A percentile compares a stretch with the other conserved stretches of the same genome.
Conservation (phyloP, 257 asterid species). For the Petrea volubilis region DNA sequence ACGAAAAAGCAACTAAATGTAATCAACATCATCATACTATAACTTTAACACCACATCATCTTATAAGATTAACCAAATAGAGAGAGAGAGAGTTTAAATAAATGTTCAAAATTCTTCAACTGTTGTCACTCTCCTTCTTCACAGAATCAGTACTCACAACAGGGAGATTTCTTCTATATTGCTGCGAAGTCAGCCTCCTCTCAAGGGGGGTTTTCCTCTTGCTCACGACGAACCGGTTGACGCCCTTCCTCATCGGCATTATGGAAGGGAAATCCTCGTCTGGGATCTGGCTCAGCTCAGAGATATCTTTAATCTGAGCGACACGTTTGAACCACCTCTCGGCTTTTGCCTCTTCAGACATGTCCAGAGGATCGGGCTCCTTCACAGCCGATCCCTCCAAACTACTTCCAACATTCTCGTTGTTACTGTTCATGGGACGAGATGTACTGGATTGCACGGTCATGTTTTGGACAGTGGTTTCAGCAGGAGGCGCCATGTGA, state of each 20-base stretch:
- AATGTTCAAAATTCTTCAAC: not conserved
- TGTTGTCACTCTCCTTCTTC: conserved; percentile 48
- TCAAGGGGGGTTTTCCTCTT: conserved; percentile 92
- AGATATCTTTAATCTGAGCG: conserved; percentile 89
- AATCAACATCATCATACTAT: not conserved
- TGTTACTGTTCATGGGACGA: conserved; percentile 6
- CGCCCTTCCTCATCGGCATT: conserved; percentile 98
- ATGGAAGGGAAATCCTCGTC: conserved; percentile 96
- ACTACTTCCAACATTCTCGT: conserved; percentile 47
- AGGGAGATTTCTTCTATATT: conserved; percentile 71
- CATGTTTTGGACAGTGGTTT: conserved; percentile 17
- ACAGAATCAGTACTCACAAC: conserved; percentile 51
- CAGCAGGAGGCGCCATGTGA: conserved; percentile 14
- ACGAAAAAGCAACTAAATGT: not conserved
- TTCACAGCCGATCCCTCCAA: conserved; percentile 84
- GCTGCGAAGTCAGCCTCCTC: conserved; percentile 86
- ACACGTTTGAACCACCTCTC: conserved; percentile 95
- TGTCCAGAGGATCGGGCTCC: conserved; percentile 75
- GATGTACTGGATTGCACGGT: conserved; percentile 25
- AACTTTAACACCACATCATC: conserved; percentile 13
- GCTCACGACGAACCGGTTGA: conserved; percentile 92
- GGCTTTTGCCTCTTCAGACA: conserved; percentile 98
- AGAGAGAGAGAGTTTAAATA: not conserved
- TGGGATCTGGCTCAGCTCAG: conserved; percentile 91
- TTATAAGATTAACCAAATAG: not conserved